phyloP scores from a whole-genome alignment of 106 monocot genomes.

The Iris macrosiphon region DNA sequence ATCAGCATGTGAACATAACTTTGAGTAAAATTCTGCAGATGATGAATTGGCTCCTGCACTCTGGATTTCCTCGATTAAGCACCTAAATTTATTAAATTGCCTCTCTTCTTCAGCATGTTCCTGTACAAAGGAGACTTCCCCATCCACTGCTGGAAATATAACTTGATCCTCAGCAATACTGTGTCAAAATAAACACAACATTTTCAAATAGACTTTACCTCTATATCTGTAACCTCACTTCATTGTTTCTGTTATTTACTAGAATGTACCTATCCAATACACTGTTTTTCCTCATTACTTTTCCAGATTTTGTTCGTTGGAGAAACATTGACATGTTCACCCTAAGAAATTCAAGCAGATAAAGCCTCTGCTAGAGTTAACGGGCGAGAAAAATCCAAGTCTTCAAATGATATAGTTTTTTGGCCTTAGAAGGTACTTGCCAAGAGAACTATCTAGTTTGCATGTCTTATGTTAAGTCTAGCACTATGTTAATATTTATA shows the following conservation, averaged over 20 bases:
- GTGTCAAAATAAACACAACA: conserved; percentile 3
- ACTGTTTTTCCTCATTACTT: too few species aligned
- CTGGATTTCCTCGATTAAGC: conserved; percentile 88
- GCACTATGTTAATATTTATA: too few species aligned
- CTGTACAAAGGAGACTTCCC: conserved; percentile 66
- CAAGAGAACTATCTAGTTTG: too few species aligned
- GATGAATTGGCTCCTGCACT: conserved; percentile 64
- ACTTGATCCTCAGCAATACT: conserved; percentile 99
- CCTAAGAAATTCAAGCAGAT: neutral
- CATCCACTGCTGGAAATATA: conserved; percentile 97
- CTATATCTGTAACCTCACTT: neutral
- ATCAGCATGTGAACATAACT: conserved; percentile 86
- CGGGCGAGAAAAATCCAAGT: too few species aligned
- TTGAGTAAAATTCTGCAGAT: conserved; percentile 79
- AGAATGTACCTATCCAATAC: neutral
- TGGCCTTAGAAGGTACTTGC: too few species aligned
- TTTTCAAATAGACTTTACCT: neutral
- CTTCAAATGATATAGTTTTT: too few species aligned
- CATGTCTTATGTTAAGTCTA: too few species aligned
- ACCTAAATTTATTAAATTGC: conserved; percentile 83
- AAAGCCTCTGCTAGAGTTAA: too few species aligned
- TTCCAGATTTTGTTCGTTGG: neutral
- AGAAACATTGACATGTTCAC: neutral
- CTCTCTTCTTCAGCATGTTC: conserved; percentile 94
- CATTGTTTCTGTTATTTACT: neutral